Evolutionary conservation across 768 basidiomycete genomes (phyloP).

Genomic region (Galerina sulciceps): DNA sequence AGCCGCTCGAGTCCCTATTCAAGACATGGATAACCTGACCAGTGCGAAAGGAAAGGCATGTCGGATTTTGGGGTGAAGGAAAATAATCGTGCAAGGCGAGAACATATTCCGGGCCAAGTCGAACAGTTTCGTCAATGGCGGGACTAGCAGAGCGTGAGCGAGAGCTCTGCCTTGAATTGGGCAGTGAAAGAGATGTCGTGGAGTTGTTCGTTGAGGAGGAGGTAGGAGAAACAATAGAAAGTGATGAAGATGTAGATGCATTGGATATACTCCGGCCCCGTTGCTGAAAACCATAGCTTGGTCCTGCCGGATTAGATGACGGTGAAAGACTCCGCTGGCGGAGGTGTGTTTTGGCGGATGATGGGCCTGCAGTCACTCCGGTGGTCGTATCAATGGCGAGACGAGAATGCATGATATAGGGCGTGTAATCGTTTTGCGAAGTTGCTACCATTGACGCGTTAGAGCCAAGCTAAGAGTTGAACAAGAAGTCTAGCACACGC

Average conservation of each 20-base stretch:
- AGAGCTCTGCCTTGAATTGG: constrained; percentile 26
- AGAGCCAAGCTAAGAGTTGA: neutral
- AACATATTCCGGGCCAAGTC: constrained; percentile 69
- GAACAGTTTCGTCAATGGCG: constrained; percentile 54
- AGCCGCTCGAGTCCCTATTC: constrained; percentile 85
- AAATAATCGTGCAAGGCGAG: constrained; percentile 92
- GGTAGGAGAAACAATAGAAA: constrained; percentile 59
- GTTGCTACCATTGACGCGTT: constrained; percentile 1
- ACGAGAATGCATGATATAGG: constrained; percentile 44
- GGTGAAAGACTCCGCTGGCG: constrained; percentile 34
- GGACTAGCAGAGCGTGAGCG: constrained; percentile 46
- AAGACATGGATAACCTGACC: constrained; percentile 93
- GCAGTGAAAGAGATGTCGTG: constrained; percentile 51
- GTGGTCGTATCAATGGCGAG: constrained; percentile 55
- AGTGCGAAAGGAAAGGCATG: constrained; percentile 86
- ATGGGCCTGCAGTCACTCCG: constrained; percentile 33
- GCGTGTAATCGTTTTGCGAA: neutral
- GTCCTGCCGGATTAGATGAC: constrained; percentile 35
- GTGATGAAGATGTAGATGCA: constrained; percentile 59
- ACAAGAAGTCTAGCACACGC: neutral
- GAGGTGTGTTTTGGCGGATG: constrained; percentile 29
- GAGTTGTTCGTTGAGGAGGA: constrained; percentile 60
- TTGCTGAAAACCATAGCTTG: constrained; percentile 28
- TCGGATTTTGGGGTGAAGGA: constrained; percentile 71
- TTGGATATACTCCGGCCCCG: constrained; percentile 56